These are phyloP conservation scores for Dendrocalamus latiflorus DNA, from an alignment of 202 grass and related monocot species.

Conservation along the genomic window DNA sequence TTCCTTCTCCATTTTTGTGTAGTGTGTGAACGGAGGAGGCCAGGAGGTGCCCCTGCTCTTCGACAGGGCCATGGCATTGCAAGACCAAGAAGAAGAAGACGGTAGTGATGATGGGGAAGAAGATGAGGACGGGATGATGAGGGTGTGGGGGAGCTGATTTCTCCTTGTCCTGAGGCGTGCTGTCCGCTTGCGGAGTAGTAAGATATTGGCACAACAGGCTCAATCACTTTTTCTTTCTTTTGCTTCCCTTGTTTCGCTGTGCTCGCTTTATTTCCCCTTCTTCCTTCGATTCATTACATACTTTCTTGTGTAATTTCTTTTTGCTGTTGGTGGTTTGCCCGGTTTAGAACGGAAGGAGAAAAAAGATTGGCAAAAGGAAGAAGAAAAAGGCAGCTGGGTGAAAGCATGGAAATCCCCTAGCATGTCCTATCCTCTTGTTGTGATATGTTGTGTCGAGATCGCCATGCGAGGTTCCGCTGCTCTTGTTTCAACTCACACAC, in stretches of 20 bases:
- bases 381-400: neutral
- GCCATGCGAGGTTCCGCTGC: neutral
- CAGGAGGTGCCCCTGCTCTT: neutral
- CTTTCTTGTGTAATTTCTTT: slow-evolving; percentile 24
- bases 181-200: slow-evolving; percentile 48
- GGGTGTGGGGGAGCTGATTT: slow-evolving; percentile 27
- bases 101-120: neutral
- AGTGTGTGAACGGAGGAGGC: neutral
- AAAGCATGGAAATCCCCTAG: neutral
- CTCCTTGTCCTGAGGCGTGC: slow-evolving; percentile 36
- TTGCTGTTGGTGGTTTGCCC: neutral
- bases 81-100: slow-evolving; percentile 10
- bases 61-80: slow-evolving; percentile 33
- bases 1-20: neutral
- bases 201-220: slow-evolving; percentile 84
- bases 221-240: slow-evolving; percentile 46
- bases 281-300: slow-evolving; percentile 16
- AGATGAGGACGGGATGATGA: neutral
- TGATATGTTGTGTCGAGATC: neutral
- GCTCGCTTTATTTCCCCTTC: neutral
- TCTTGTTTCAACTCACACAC: neutral
- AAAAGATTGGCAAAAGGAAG: neutral
- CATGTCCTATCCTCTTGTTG: neutral
- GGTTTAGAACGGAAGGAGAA: slow-evolving; percentile 15
- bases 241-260: slow-evolving; percentile 4